Evolutionary conservation across 495 filamentous ascomycete species (phyloP), one percentile per base, ranked within the genome.

Genomic region (Hypoxylon intermedium): DNA sequence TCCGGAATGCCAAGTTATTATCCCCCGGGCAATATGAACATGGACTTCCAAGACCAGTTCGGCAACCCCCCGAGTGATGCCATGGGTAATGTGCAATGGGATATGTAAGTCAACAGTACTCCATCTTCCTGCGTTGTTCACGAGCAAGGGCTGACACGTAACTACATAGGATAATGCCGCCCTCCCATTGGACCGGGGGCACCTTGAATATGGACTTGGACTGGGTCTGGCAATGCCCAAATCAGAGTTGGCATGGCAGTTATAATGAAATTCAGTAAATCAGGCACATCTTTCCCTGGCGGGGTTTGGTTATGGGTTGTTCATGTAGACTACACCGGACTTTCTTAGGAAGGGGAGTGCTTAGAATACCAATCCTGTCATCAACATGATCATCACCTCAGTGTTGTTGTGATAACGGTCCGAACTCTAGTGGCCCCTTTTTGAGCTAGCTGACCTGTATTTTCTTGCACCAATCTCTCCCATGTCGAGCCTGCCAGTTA

Each of bases 401-500:
- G n/a, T n/a, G n/a, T n/a, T n/a, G n/a, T n/a, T n/a, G n/a, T n/a
- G n/a, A n/a, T n/a, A n/a, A n/a, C n/a, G n/a, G n/a, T 6, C 34
- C 5, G n/a, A 37, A 13, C 34, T 13, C 2, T 4, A 37, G 34
- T 37, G 1, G 2, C 30, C 30, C 30, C 34, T 3, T 33, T 53
- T 1, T 40, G 19, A n/a, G 2, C 1, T 62, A 77, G 21, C 73
- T 56, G n/a, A 53, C 61, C 43, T 74, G 60, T 16, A 81, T 75
- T 18, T 68, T 68, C 31, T 70, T 80, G 69, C 94, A 98, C 77
- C 85, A 97, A 46, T 89, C 85, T 57, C 87, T 82, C 18, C 94
- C 94, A 45, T 84, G 85, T 16, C 65, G 72, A 49, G 93, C 87
- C 73, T 97, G 92, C 81, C 85, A 95, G 40, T 79, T 77, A 72